Base-by-base conservation (phyloP, 495 filamentous ascomycete species). In the Haplographium delicatum region DNA sequence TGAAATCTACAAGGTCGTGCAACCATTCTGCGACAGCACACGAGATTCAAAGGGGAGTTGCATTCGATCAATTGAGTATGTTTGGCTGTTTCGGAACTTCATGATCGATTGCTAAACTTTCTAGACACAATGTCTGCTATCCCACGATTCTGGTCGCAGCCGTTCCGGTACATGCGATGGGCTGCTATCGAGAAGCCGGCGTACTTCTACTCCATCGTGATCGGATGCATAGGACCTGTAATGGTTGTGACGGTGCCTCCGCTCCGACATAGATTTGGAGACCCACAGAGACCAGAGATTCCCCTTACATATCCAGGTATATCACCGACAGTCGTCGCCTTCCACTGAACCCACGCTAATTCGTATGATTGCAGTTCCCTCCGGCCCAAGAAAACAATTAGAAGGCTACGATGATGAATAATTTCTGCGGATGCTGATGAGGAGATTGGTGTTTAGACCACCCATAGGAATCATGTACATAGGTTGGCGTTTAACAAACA, bases 301-400 rank as follows among this genome's bases (percentile, higher is more conserved):
- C 93, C 93, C 10, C 59, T 87, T 68, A 91, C 89, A 61, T 98
- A 96, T 76, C 93, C 93, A 42, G 76, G 93, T 98, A 57, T 6
- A 57, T 50, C 18, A 18, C 9, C 33, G 28, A 35, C 4, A 18
- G 26, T 22, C 24, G 6, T 2, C n/a, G 5, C 18, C 24, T 31
- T 5, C 24, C 3, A 52, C 5, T n/a, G 25, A 19, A 26, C 16
- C 11, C 25, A 11, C 8, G 18, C 15, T 44, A 20, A 20, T 11
- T 3, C 18, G 24, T 25, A 30, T 44, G 5, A 2, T 30, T 47
- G 28, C 41, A 61, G 58, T 61, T 47, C 58, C 58, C n/a, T 16
- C 53, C 19, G 47, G 50, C 22, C 58, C 58, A n/a, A 50, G 58
- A 51, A 61, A 61, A 44, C 24, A 7, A 6, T 8, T 61, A 35